A percentile compares a stretch with the other conserved stretches of the same genome.
These are phyloP conservation scores for Pulicaria dysenterica DNA, from an alignment of 129 eudicot genomes.

Conservation along the genomic window DNA sequence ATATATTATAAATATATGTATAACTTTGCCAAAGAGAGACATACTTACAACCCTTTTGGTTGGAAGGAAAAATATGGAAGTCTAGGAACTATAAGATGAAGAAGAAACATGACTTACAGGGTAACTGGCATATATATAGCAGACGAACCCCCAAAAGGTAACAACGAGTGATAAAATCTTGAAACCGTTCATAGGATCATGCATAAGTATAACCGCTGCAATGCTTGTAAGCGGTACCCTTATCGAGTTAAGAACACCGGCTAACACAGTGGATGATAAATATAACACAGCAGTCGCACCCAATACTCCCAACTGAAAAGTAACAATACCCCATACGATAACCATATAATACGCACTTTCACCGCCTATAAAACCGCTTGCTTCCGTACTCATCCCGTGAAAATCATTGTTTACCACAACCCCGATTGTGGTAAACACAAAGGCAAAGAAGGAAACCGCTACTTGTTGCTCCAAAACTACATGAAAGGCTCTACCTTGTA, in stretches of 20 bases:
- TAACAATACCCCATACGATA: slow-evolving; percentile 71
- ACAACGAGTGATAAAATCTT: slow-evolving; percentile 75
- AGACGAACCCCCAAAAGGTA: slow-evolving; percentile 88
- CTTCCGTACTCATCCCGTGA: slow-evolving; percentile 60
- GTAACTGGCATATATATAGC: slow-evolving; percentile 73
- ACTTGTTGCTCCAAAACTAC: slow-evolving; percentile 93
- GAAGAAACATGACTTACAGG: slow-evolving; percentile 39
- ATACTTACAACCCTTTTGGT: neutral
- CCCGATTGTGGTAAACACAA: slow-evolving; percentile 75
- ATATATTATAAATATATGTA: neutral
- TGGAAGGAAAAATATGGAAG: neutral
- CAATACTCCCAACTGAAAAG: slow-evolving; percentile 80
- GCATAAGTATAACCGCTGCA: slow-evolving; percentile 78
- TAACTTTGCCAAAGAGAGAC: neutral
- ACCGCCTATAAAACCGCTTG: slow-evolving; percentile 73
- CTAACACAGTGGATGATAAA: slow-evolving; percentile 79
- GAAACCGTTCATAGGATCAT: slow-evolving; percentile 96
- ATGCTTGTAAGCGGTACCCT: slow-evolving; percentile 87
- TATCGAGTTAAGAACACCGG: slow-evolving; percentile 84
- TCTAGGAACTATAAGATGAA: slow-evolving; percentile 28
- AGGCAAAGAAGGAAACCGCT: slow-evolving; percentile 81
- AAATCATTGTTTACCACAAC: slow-evolving; percentile 54
- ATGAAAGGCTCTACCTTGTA: slow-evolving; percentile 72
- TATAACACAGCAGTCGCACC: slow-evolving; percentile 76
- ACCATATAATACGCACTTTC: slow-evolving; percentile 53